Base-by-base conservation (phyloP, 192 early-diverging fungal genomes). In the Coemansia javaensis region DNA sequence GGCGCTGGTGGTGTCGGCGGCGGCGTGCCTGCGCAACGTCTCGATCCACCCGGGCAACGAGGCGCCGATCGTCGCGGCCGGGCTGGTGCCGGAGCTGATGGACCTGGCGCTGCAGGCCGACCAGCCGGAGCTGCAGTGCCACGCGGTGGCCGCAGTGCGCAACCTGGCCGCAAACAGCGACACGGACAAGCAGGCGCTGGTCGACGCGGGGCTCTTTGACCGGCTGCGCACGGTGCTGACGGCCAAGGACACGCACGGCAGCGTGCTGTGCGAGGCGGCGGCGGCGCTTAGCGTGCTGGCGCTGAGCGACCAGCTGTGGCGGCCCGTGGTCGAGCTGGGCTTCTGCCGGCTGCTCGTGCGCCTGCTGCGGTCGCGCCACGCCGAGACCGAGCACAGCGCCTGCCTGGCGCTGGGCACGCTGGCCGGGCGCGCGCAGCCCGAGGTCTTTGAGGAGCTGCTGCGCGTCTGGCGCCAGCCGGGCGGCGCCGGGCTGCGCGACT, bases 11-110 rank as follows among this genome's bases (percentile, higher is more conserved):
- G 80, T 81, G 7, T 62, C 88, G 2, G 87, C 91, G 0, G 85
- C 89, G 0, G 89, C 91, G 2, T 92, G 90, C 40, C 78, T 93
- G 42, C 85, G 91, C 50, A 93, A 93, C 59, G 81, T 93, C 39
- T 90, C 90, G 18, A 91, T 93, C 28, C 85, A 89, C 46, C 71
- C 84, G n/a, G 61, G 69, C 30, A 91, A 90, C 59, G 90, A 91
- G 52, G 75, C 79, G 9, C 85, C 89, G 18, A 88, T 90, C 37
- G 82, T 91, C n/a, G 79, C 79, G 31, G 84, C 83, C 22, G 83
- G 81, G 14, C 83, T 92, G 44, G 57, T 92, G 44, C 74, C 85
- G 1, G 53, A 61, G 10, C 44, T 65, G 27, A 33, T 52, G 1
- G 54, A 50, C 17, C 49, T 69, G 11, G 50, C 53, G 7, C 30